Conservation (phyloP, 2,329 filamentous ascomycete species). For the Microdochium nivale region DNA sequence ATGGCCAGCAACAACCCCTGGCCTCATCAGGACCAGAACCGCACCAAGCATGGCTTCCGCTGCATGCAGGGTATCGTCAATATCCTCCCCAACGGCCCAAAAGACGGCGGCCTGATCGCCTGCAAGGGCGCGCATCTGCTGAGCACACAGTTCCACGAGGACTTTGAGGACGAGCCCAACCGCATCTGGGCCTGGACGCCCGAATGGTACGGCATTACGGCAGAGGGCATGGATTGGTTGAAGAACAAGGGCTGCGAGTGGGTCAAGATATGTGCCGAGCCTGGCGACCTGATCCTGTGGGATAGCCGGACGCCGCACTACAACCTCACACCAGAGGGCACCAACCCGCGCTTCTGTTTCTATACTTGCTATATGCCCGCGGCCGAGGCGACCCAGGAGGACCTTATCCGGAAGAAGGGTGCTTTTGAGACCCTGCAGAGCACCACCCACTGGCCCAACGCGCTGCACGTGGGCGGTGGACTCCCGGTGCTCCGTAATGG, state of each 20-base stretch:
- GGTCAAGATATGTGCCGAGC: conserved; percentile 23
- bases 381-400: conserved; percentile 16
- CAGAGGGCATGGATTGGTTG: conserved; percentile 22
- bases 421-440: conserved; percentile 16
- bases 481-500: too few species aligned
- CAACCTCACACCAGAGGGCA: conserved; percentile 19
- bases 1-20: conserved; percentile 18
- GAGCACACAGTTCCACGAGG: conserved; percentile 8
- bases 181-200: conserved; percentile 14
- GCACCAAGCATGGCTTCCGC: conserved; percentile 13
- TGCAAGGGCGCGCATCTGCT: conserved; percentile 20
- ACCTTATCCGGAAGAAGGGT: conserved; percentile 16
- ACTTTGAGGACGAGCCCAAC: conserved; percentile 21
- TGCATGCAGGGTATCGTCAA: conserved; percentile 21
- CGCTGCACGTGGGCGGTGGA: too few species aligned
- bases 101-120: conserved; percentile 27
- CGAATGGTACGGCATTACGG: conserved; percentile 18
- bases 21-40: conserved; percentile 25
- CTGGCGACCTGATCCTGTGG: conserved; percentile 27
- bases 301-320: conserved; percentile 27
- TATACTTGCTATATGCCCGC: conserved; percentile 26
- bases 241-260: conserved; percentile 16
- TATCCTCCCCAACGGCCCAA: conserved; percentile 21
- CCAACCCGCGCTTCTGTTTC: conserved; percentile 20
- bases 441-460: conserved; percentile 19